These are phyloP conservation scores for Entomortierella lignicola DNA, from an alignment of 192 early-diverging fungal species.

Conservation along the genomic window DNA sequence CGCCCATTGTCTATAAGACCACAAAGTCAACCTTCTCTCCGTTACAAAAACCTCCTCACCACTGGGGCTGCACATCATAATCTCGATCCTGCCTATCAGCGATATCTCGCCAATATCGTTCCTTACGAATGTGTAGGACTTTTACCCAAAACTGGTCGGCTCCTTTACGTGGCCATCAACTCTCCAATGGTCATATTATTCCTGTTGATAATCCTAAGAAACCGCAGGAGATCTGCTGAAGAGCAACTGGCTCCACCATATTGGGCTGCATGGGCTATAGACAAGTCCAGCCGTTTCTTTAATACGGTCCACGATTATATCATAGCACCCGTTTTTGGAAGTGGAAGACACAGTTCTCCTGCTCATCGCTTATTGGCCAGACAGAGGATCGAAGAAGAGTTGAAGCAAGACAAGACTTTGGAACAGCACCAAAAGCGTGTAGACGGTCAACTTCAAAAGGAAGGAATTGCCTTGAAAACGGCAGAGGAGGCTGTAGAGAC, in stretches of 20 bases:
- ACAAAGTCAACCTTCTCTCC: constrained; percentile 37
- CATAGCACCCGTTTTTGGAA: constrained; percentile 30
- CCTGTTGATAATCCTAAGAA: not conserved
- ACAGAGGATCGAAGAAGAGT: constrained; percentile 5
- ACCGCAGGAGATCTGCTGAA: constrained; percentile 14
- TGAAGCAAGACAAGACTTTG: constrained; percentile 2
- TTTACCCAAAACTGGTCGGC: constrained; percentile 18
- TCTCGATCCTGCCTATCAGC: constrained; percentile 36
- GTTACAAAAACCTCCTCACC: constrained; percentile 46
- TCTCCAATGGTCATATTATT: constrained; percentile 26
- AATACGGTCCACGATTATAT: constrained; percentile 8
- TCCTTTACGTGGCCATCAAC: constrained; percentile 6
- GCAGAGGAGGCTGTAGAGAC: constrained; percentile 10
- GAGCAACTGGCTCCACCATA: constrained; percentile 14
- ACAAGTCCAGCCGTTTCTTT: constrained; percentile 20
- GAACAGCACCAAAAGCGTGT: constrained; percentile 9
- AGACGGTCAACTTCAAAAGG: constrained; percentile 8
- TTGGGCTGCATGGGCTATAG: constrained; percentile 31
- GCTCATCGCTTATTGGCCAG: constrained; percentile 13
- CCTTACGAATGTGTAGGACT: constrained; percentile 32
- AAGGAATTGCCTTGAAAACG: not conserved
- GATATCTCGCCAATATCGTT: constrained; percentile 32
- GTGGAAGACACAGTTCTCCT: constrained; percentile 14
- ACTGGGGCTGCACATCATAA: constrained; percentile 39
- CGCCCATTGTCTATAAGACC: constrained; percentile 22